Evolutionary conservation across 2,329 filamentous ascomycete genomes (phyloP), one percentile per base, ranked within the genome.

Genomic region (Curvularia spicifera): DNA sequence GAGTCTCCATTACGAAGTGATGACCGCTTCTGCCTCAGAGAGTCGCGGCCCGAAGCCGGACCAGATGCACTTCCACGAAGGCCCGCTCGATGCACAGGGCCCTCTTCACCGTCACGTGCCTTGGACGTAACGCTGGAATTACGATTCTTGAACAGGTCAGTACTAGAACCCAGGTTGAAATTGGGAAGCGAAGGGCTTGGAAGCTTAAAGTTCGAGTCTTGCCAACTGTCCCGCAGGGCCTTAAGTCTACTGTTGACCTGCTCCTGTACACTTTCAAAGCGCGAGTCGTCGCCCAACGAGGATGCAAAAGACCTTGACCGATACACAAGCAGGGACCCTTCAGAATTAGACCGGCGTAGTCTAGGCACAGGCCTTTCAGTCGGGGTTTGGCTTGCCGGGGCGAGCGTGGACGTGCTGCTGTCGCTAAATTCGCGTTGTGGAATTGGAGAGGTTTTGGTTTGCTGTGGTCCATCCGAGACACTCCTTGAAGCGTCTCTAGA

Each of bases 191-290:
- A 73, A 15, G 80, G 77, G 55, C 82, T 72, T 18, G 80, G 80
- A 49, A 82, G 63, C 70, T 88, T 91, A 77, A 93, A 89, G 53
- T 88, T 91, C 2, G 93, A 91, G 68, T 97, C 93, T 71, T 92
- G 88, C 61, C 91, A 86, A 71, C 90, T 96, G 73, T 97, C 93
- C 71, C 88, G 90, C 73, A 98, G 91, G 4, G 94, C 94, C 78
- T 96, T 96, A 71, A 95, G 83, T 42, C 94, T 85, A 66, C 90
- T 92, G 70, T 97, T 98, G 65, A 94, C 89, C 80, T 95, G 91
- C 60, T 91, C 90, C 43, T 88, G 86, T 12, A 96, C 87, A 75
- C 95, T 83, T 49, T 90, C 86, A 75, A 95, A 98, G 44, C 89
- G 85, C 39, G 87, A 86, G 68, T 94, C 91, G 71, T 97, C 91